These are phyloP conservation scores for Gossypium sturtianum DNA, from an alignment of 345 rosid genomes.

Conservation along the genomic window DNA sequence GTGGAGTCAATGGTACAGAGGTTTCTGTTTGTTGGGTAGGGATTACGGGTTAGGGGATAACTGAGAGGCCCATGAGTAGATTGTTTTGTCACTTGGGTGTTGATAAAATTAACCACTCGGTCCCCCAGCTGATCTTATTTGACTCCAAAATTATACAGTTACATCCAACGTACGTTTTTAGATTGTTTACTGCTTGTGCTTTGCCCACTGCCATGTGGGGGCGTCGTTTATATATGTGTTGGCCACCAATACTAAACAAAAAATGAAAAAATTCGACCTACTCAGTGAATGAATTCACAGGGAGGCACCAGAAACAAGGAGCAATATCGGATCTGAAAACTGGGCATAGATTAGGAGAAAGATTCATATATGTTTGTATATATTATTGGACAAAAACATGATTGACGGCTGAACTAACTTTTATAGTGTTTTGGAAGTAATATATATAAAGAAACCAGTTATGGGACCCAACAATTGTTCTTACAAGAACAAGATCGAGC, in stretches of 20 bases:
- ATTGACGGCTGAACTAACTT: slow-evolving; percentile 17
- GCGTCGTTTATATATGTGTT: too few relatives aligned
- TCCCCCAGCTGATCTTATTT: too few relatives aligned
- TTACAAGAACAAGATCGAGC: background rate
- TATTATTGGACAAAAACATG: background rate
- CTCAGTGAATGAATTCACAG: background rate
- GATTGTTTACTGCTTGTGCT: background rate
- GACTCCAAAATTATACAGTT: too few relatives aligned
- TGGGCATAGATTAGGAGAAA: slow-evolving; percentile 1
- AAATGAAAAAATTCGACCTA: too few relatives aligned
- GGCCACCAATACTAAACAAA: too few relatives aligned
- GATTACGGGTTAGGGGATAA: too few relatives aligned
- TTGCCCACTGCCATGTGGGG: background rate
- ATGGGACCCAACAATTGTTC: background rate
- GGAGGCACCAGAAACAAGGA: background rate
- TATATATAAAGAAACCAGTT: background rate
- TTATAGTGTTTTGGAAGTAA: background rate
- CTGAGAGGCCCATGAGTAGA: too few relatives aligned
- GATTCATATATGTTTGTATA: background rate
- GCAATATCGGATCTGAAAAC: background rate
- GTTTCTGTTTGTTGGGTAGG: too few relatives aligned
- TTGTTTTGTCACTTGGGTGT: too few relatives aligned
- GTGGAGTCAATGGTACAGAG: background rate
- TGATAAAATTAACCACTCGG: too few relatives aligned
- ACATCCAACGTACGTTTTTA: too few relatives aligned